Evolutionary conservation across 768 basidiomycete species (phyloP).

Genomic region (Multifurca ochricompacta): DNA sequence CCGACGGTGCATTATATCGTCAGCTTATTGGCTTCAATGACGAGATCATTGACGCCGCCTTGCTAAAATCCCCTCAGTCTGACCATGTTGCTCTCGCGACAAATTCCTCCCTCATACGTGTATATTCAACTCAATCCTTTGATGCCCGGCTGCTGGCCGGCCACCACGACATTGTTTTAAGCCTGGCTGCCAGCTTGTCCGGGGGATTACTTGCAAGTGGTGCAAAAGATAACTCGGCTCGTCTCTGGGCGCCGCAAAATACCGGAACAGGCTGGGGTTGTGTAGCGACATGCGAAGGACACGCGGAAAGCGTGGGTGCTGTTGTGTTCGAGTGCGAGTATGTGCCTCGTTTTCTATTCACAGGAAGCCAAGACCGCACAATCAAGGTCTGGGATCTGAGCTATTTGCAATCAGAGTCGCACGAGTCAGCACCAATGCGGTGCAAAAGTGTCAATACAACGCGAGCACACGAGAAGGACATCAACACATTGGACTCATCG

Average conservation of each 20-base stretch:
- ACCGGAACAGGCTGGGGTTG: constrained; percentile 55
- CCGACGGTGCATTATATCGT: constrained; percentile 52
- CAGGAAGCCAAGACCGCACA: constrained; percentile 94
- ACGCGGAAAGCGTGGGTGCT: constrained; percentile 89
- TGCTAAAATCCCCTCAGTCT: constrained; percentile 48
- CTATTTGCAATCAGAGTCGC: constrained; percentile 32
- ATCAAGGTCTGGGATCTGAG: constrained; percentile 98
- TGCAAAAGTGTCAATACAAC: constrained; percentile 77
- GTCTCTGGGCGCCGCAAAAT: constrained; percentile 60
- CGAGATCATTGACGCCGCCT: constrained; percentile 87
- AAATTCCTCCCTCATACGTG: constrained; percentile 89
- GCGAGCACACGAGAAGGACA: constrained; percentile 96
- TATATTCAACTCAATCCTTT: constrained; percentile 70
- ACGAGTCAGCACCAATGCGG: constrained; percentile 32
- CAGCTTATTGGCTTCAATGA: constrained; percentile 97
- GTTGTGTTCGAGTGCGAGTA: constrained; percentile 67
- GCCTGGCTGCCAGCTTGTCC: constrained; percentile 60
- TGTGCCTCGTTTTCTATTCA: constrained; percentile 65
- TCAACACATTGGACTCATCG: constrained; percentile 90
- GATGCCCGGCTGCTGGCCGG: constrained; percentile 84
- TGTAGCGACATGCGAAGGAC: constrained; percentile 85
- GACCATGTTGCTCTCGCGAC: constrained; percentile 90
- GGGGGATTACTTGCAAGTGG: constrained; percentile 80
- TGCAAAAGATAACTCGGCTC: constrained; percentile 84
- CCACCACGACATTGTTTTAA: constrained; percentile 87